phyloP scores from a whole-genome alignment of 2,329 filamentous ascomycete species.

The Thermomyces lanuginosus region DNA sequence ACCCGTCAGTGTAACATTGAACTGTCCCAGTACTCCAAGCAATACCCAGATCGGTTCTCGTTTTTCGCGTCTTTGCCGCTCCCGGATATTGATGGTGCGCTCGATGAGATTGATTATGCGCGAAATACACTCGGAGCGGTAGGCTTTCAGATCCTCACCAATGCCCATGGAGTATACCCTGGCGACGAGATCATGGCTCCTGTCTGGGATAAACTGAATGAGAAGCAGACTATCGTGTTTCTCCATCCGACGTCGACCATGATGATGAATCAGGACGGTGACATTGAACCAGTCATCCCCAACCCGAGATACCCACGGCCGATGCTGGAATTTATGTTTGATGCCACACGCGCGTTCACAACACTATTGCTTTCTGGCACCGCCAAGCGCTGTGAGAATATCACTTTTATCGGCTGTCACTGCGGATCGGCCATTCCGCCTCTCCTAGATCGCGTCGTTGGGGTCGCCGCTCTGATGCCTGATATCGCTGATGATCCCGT shows the following conservation, averaged over 20 bases:
- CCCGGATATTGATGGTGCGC: conserved; percentile 31
- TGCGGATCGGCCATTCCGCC: conserved; percentile 19
- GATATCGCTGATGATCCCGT: conserved; percentile 2
- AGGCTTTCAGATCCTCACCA: conserved; percentile 37
- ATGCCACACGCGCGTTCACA: conserved; percentile 12
- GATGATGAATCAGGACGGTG: conserved; percentile 1
- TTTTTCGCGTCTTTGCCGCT: conserved; percentile 40
- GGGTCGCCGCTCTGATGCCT: conserved; percentile 7
- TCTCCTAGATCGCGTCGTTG: conserved; percentile 10
- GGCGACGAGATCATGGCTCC: conserved; percentile 31
- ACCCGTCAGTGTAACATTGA: conserved; percentile 22
- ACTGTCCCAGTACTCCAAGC: conserved; percentile 12
- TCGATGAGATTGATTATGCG: conserved; percentile 33
- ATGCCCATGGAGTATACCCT: conserved; percentile 37
- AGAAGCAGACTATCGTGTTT: conserved; percentile 33
- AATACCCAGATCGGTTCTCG: conserved; percentile 26
- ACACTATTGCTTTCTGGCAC: conserved; percentile 12
- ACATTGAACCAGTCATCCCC: conserved; percentile 7
- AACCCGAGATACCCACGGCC: conserved; percentile 10
- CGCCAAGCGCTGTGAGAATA: conserved; percentile 9
- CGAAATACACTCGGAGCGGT: conserved; percentile 31
- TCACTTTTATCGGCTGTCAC: conserved; percentile 12
- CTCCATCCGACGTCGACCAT: conserved; percentile 35
- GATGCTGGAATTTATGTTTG: conserved; percentile 15
- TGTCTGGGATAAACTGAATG: conserved; percentile 35